A percentile compares a stretch with the other conserved stretches of the same genome.
phyloP scores from a whole-genome alignment of 1,139 yeast species.

The Candida albicans region DNA sequence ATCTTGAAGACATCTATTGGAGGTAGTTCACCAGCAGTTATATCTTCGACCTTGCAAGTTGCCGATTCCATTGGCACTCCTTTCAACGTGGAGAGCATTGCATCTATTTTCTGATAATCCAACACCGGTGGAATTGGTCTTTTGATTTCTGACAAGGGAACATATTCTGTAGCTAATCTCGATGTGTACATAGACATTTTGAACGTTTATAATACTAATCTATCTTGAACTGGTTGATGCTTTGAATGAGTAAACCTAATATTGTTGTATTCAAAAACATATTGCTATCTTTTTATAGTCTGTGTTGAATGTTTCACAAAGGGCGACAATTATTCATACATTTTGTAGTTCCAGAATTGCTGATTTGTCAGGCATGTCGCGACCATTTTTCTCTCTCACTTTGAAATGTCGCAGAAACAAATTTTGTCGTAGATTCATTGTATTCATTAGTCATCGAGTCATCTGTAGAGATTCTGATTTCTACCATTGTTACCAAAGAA shows the following conservation, averaged over 20 bases:
- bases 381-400: too few relatives aligned
- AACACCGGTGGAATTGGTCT: conserved; percentile 86
- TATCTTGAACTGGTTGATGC: neutral
- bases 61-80: conserved; percentile 65
- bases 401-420: neutral
- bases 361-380: neutral
- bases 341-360: neutral
- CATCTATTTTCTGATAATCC: conserved; percentile 67
- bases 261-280: neutral
- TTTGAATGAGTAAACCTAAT: neutral
- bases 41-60: conserved; percentile 58
- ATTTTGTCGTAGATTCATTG: too few relatives aligned
- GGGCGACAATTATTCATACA: neutral
- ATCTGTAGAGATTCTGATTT: too few relatives aligned
- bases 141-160: conserved; percentile 65
- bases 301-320: neutral
- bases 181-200: conserved; percentile 41
- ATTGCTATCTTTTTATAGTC: neutral
- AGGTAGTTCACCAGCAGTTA: conserved; percentile 65
- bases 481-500: too few relatives aligned
- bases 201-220: neutral
- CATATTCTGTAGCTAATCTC: conserved; percentile 46
- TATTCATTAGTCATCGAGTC: too few relatives aligned
- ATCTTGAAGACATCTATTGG: conserved; percentile 75
- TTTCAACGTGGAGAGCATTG: conserved; percentile 73